A percentile compares a stretch with the other conserved stretches of the same genome.
These are phyloP conservation scores for Aureobasidium sp. DNA, from an alignment of 2,329 filamentous ascomycete species.

Conservation along the genomic window DNA sequence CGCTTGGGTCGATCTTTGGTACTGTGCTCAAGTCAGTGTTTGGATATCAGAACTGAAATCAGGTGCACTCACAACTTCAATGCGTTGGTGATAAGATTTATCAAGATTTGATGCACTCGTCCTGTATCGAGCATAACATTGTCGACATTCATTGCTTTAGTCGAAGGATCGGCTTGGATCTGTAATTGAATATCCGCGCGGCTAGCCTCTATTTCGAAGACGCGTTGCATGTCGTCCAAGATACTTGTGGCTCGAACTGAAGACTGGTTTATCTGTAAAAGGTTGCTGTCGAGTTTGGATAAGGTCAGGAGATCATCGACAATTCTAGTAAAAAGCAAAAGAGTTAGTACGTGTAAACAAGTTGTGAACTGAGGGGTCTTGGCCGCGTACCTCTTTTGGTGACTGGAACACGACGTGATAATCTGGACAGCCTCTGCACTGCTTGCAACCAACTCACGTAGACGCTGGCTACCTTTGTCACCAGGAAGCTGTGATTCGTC, in stretches of 20 bases:
- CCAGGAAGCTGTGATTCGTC: constrained; percentile 9
- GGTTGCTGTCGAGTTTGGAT: constrained; percentile 37
- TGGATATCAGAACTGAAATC: no score
- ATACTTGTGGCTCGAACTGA: constrained; percentile 16
- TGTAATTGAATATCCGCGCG: constrained; percentile 21
- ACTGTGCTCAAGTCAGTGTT: background rate
- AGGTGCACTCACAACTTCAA: constrained; percentile 18
- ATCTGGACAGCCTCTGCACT: constrained; percentile 31
- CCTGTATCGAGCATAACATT: constrained; percentile 21
- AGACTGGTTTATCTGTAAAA: constrained; percentile 26
- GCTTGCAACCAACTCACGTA: constrained; percentile 23
- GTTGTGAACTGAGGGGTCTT: background rate
- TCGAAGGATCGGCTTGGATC: constrained; percentile 2
- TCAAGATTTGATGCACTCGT: constrained; percentile 20
- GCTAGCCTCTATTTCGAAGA: constrained; percentile 26
- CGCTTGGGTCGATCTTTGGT: constrained; percentile 17
- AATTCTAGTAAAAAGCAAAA: constrained; percentile 21
- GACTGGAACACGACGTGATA: constrained; percentile 37
- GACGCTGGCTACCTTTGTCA: constrained; percentile 13
- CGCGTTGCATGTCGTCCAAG: constrained; percentile 23
- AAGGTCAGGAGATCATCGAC: constrained; percentile 40
- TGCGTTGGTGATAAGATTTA: constrained; percentile 23
- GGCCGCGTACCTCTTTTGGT: constrained; percentile 31
- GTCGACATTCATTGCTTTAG: constrained; percentile 13
- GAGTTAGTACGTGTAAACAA: background rate